Base-by-base conservation (phyloP, 78 protist species). In the Isochrysis galbana region DNA sequence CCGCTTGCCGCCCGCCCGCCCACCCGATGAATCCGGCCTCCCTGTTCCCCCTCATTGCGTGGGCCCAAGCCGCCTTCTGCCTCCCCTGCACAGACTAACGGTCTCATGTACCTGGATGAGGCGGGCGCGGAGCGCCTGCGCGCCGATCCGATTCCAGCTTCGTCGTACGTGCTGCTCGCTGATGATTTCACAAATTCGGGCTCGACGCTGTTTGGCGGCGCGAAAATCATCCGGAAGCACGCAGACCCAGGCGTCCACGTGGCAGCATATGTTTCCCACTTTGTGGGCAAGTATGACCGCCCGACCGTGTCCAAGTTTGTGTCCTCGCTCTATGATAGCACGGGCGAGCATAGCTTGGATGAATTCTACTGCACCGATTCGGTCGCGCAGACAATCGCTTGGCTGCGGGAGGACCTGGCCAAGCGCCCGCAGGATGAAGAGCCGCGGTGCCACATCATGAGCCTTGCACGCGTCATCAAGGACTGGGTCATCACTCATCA, bases 201-300 rank as follows among this genome's bases (percentile, higher is more conserved):
- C 42, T 72, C 82, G n/a, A 72, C 82, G 44, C 4, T 72, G n/a
- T 72, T 72, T 36, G 82, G 82, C 42, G 82, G 82, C 82, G 82
- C 82, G 32, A 19, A 34, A 2, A 72, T 72, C 82, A 22, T 72
- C n/a, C 82, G 82, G n/a, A 29, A 19, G 44, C 82, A 72, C 42
- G 82, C 42, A 5, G n/a, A 21, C 32, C 32, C 32, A 2, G 42
- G 19, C 36, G 5, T 5, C 17, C 5, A 29, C 42, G 82, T 72
- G 82, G 19, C 26, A 3, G 82, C 82, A 2, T 72, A 19, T 42
- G 82, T 72, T 23, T 19, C 82, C 21, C 82, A 72, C 82, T 72
- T 72, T 36, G 82, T 72, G 42, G 82, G 46, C 82, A 72, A 72
- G 42, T 72, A 72, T 42, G 82, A 72, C 42, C 36, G 21, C 42